Conservation (phyloP, 225 moss, liverwort and hornwort species). For the Thuidium tamariscinum region DNA sequence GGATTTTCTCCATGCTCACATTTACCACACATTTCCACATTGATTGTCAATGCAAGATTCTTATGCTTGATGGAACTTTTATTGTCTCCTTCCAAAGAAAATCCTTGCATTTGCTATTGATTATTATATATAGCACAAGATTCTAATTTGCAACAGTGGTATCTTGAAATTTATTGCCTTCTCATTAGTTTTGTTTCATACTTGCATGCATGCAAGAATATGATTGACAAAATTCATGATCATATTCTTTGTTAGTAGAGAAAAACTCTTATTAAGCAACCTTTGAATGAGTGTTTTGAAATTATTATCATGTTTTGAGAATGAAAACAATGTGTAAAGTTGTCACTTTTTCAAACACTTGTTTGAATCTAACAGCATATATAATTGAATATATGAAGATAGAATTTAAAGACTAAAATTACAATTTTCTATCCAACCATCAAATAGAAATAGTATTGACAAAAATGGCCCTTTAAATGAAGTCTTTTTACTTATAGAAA, state of each 20-base stretch:
- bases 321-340: neutral
- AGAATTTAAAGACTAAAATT: too few species aligned
- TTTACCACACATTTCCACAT: neutral
- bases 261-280: fast-evolving
- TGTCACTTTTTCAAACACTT: neutral
- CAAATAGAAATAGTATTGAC: neutral
- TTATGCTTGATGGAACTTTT: neutral
- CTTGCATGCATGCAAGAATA: too few species aligned
- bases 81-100: fast-evolving
- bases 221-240: neutral
- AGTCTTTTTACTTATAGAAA: neutral
- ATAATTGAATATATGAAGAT: too few species aligned
- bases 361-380: too few species aligned
- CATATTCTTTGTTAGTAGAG: neutral
- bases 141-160: neutral
- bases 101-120: neutral
- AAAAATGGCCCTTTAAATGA: neutral
- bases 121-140: neutral
- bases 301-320: neutral
- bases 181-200: neutral
- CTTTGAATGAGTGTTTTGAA: too few species aligned
- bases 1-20: too few species aligned
- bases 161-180: neutral
- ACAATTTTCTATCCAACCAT: too few species aligned
- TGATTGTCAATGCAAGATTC: neutral